phyloP scores from a whole-genome alignment of 2,329 filamentous ascomycete genomes.

The Trichoderma semiorbis region DNA sequence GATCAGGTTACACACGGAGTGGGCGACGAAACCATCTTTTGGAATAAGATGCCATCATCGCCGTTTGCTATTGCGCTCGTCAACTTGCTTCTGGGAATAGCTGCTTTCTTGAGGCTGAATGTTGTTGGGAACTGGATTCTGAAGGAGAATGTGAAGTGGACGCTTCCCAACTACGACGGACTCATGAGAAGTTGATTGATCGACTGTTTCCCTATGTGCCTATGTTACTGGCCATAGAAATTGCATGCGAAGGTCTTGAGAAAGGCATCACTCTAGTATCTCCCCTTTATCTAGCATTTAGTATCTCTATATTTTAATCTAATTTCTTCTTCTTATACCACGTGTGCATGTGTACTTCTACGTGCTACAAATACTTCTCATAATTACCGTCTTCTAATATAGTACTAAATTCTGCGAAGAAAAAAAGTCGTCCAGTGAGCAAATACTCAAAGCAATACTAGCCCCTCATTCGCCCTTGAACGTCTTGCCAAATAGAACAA shows the following conservation, averaged over 20 bases:
- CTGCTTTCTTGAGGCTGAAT: neutral
- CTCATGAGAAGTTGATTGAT: neutral
- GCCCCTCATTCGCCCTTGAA: neutral
- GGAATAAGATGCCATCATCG: neutral
- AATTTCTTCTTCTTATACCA: neutral
- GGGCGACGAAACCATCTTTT: neutral
- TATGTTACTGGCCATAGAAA: neutral
- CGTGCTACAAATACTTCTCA: neutral
- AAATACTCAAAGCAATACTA: neutral
- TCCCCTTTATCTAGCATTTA: neutral
- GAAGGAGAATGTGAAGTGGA: neutral
- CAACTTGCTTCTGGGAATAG: neutral
- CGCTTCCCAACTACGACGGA: neutral
- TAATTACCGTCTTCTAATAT: neutral
- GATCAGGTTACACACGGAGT: neutral
- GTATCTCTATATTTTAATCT: neutral
- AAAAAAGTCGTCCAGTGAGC: neutral
- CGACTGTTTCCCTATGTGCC: neutral
- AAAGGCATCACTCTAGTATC: neutral
- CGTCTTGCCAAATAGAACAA: neutral
- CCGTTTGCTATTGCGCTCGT: neutral
- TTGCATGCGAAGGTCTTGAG: neutral
- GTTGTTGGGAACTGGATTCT: neutral
- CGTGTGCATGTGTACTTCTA: rapidly evolving
- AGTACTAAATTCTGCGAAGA: neutral